Conservation (phyloP, 257 asterid genomes). For the Euphrasia confusa region DNA sequence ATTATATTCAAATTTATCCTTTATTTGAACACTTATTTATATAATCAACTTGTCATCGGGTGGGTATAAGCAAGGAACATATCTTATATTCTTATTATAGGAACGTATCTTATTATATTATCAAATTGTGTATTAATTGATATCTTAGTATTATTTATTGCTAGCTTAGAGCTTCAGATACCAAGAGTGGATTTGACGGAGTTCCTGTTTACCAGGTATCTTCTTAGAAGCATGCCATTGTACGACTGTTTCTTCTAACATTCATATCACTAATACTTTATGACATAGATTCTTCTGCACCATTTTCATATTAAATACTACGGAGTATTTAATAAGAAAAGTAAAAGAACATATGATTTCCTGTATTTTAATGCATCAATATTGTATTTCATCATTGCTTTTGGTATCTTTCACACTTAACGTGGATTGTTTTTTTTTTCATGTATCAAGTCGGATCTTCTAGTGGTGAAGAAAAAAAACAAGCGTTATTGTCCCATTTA, state of each 20-base stretch:
- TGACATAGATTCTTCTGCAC: background rate
- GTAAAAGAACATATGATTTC: background rate
- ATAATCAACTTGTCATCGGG: background rate
- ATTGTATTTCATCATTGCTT: slow-evolving; percentile 7
- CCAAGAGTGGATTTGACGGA: slow-evolving; percentile 78
- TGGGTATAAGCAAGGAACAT: background rate
- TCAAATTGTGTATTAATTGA: slow-evolving; percentile 17
- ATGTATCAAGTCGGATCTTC: slow-evolving; percentile 82
- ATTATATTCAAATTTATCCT: background rate
- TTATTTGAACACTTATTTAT: background rate
- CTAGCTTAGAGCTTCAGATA: slow-evolving; percentile 65
- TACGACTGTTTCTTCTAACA: background rate
- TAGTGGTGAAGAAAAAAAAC: slow-evolving; percentile 69
- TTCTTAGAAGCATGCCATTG: background rate
- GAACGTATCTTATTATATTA: too few species aligned
- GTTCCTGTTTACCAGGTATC: slow-evolving; percentile 96
- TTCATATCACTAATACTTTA: slow-evolving; percentile 6
- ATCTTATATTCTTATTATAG: too few species aligned
- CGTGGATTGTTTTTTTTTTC: background rate
- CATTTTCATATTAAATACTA: too few species aligned
- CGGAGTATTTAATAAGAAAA: too few species aligned
- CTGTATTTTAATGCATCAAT: too few species aligned
- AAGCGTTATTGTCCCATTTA: slow-evolving; percentile 79
- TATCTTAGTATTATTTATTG: slow-evolving; percentile 25
- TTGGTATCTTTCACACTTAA: slow-evolving; percentile 14